Evolutionary conservation across 352 stramenopile species (phyloP), one percentile per base, ranked within the genome.

Genomic region (Blastocystis sp.): DNA sequence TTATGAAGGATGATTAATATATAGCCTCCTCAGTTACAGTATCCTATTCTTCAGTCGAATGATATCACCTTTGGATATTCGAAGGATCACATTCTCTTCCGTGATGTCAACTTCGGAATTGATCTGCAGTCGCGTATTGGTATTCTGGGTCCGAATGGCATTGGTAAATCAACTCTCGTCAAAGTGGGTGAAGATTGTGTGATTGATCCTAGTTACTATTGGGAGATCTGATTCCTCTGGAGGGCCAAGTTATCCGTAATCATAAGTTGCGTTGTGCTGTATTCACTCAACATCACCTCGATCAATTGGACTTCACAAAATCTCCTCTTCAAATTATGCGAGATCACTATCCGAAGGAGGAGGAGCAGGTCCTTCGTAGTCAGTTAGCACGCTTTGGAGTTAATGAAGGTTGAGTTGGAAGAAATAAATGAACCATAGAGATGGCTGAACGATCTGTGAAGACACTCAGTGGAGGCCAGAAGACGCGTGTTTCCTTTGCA

Each of bases 401-500:
- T 51, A 93, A 91, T 4, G 92, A 92, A 11, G 92, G 70, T 81
- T 19, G 42, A 22, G 7, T 27, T 62, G 42, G 13, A 37, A 15
- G n/a, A 33, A 19, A 13, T 5, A 1, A 60, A 60, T 81, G 70
- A 81, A 6, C 48, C 7, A 56, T 57, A 81, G 96, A 99, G 91
- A 84, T 84, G 73, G 73, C 73, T 19, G 97, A 96, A 3, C 97
- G 99, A 92, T 95, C 98, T 91, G 98, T 99, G 90, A 97, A 97
- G 90, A 98, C 99, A 92, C 94, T 97, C 76, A 98, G 94, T 73
- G 97, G 97, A 88, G 97, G 97, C 37, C 97, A 99, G 92, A 99
- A 99, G 92, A 96, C 96, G 24, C 96, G 97, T 91, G 97, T 99
- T 37, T 97, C 99, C 15, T 98, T 99, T 91, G 96, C 97, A 0